Evolutionary conservation across 148 eudicot genomes (phyloP).

Genomic region (Camellia lanceoleosa): DNA sequence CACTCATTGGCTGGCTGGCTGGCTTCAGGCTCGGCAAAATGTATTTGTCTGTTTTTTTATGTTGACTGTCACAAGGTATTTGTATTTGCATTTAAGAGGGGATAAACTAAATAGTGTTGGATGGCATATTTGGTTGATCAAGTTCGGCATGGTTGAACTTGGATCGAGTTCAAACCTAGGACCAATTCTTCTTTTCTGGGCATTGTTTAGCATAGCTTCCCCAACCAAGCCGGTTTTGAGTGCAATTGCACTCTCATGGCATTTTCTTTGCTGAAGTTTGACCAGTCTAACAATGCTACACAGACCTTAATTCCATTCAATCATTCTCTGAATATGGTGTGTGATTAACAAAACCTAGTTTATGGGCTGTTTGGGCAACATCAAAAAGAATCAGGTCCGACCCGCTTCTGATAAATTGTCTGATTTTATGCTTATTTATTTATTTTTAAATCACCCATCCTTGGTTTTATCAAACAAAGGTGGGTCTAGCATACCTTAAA

Average conservation of each 20-base stretch:
- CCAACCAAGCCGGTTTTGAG: background rate
- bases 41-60: no score
- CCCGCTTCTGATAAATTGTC: no score
- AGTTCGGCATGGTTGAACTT: background rate
- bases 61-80: background rate
- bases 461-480: background rate
- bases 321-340: background rate
- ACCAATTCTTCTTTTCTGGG: background rate
- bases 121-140: background rate
- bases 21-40: background rate
- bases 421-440: no score
- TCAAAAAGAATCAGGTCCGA: background rate
- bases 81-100: background rate
- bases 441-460: no score
- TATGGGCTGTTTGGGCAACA: background rate
- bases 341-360: background rate
- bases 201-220: background rate
- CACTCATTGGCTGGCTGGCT: background rate
- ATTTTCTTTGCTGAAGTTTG: slow-evolving; percentile 4
- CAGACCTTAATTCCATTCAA: background rate
- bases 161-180: background rate
- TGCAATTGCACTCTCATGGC: background rate
- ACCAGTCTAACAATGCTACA: background rate
- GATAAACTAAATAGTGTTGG: background rate
- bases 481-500: background rate